Evolutionary conservation across 2,329 filamentous ascomycete genomes (phyloP), one percentile per base, ranked within the genome.

Genomic region (Podosphaera fusca): DNA sequence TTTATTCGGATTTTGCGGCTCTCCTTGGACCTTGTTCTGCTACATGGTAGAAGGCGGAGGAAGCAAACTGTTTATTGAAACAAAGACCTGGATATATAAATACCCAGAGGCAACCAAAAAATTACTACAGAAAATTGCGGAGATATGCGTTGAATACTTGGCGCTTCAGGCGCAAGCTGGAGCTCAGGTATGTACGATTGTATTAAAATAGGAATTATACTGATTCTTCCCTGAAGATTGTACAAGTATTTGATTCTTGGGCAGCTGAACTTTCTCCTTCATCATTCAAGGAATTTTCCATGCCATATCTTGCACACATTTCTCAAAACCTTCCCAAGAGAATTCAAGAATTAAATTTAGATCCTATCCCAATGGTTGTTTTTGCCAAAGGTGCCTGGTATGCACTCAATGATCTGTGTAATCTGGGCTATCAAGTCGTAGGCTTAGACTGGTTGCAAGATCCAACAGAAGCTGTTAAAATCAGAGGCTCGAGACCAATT

Each of bases 41-140:
- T 98, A 98, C 73, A 98, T 98, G 92, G 87, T 96, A 21, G 92
- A 98, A 71, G 92, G 92, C 14, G 92, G 92, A 53, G 92, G 92
- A 49, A 94, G 85, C 63, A 96, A 96, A 74, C 75, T 96, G 67
- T 96, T 96, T 72, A 81, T 86, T 59, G 83, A 95, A 71, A 84
- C 81, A 66, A 98, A 98, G 77, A 94, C 85, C 33, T 98, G 92
- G 92, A 82, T 96, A 59, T 98, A 90, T 75, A 87, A 80, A 70
- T 87, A 95, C 66, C 78, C 85, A 0, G 75, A 85, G 61, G 87
- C 85, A 68, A 82, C 83, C 60, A 88, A 92, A 73, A 80, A 76
- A 60, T 71, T 98, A 61, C 72, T 98, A 61, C 81, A 87, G 68
- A 95, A 94, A 76, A 94, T 98, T 66, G 79, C 92, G 14, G 87